phyloP scores from a whole-genome alignment of 805 yeast genomes.

The Diddensiella santjacobensis region DNA sequence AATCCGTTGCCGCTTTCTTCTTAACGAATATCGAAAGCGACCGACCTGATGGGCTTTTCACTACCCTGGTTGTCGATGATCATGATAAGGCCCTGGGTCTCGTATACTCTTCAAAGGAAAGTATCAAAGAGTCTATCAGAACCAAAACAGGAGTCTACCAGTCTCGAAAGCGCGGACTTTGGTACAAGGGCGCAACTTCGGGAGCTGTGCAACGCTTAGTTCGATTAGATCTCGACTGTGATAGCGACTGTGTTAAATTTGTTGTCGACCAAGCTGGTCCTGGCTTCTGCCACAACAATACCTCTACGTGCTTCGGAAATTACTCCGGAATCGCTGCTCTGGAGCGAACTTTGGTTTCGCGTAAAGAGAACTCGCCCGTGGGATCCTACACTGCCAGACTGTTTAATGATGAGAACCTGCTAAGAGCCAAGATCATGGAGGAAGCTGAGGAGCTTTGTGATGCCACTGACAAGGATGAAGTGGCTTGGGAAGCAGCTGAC shows the following conservation, averaged over 20 bases:
- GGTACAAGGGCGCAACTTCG: conserved; percentile 96
- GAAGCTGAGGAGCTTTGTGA: conserved; percentile 95
- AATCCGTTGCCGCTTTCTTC: conserved; percentile 42
- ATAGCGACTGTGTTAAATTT: conserved; percentile 84
- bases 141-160: conserved; percentile 88
- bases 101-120: conserved; percentile 83
- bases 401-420: conserved; percentile 69
- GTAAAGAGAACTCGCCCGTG: conserved; percentile 70
- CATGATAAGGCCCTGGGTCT: conserved; percentile 77
- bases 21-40: conserved; percentile 63
- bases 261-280: conserved; percentile 79
- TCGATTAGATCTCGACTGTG: conserved; percentile 76
- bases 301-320: conserved; percentile 76
- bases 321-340: conserved; percentile 63
- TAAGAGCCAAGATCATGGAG: conserved; percentile 83
- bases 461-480: conserved; percentile 62
- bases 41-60: conserved; percentile 77
- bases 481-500: conserved; percentile 98
- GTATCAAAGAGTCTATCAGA: conserved; percentile 75
- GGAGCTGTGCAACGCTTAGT: conserved; percentile 86
- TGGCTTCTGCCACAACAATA: conserved; percentile 90
- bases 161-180: conserved; percentile 82
- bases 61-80: conserved; percentile 74
- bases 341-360: conserved; percentile 59
- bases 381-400: conserved; percentile 94